Evolutionary conservation across 163 green algal species (phyloP).

Genomic region (Coccomyxa subellipsoidea): DNA sequence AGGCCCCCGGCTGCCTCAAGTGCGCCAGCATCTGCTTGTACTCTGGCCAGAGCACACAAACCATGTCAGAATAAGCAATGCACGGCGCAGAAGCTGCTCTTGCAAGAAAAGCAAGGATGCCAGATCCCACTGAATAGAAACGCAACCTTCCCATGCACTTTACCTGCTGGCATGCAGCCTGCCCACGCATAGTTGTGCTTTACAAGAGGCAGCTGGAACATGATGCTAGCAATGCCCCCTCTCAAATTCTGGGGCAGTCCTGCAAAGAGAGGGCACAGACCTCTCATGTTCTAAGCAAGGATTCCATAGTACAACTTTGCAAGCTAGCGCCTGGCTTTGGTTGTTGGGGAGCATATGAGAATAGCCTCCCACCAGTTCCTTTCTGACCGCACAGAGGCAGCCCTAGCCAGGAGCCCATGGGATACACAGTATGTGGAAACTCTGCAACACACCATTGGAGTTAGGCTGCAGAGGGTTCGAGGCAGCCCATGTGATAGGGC

Average conservation of each 20-base stretch:
- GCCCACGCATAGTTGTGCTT: constrained; percentile 11
- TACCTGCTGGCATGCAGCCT: constrained; percentile 18
- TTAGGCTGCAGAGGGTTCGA: neutral
- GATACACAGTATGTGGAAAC: constrained; percentile 24
- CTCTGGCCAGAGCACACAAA: neutral
- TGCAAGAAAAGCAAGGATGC: neutral
- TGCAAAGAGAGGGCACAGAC: too few species aligned
- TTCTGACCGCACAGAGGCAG: neutral
- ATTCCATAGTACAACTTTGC: neutral
- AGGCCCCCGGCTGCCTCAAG: neutral
- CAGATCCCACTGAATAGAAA: neutral
- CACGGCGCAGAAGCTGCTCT: neutral
- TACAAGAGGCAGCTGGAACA: constrained; percentile 14
- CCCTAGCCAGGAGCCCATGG: constrained; percentile 20
- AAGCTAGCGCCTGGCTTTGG: too few species aligned
- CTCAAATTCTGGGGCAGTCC: constrained; percentile 14
- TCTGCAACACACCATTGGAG: constrained; percentile 5
- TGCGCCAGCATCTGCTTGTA: constrained; percentile 10
- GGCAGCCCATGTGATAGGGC: neutral
- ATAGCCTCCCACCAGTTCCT: neutral
- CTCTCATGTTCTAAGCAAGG: too few species aligned
- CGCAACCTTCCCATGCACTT: neutral
- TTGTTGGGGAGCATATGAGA: too few species aligned
- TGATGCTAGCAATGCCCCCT: constrained; percentile 15
- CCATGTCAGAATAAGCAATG: neutral